Conservation (phyloP, 2,329 filamentous ascomycete species). For the Pseudofabraea citricarpa region DNA sequence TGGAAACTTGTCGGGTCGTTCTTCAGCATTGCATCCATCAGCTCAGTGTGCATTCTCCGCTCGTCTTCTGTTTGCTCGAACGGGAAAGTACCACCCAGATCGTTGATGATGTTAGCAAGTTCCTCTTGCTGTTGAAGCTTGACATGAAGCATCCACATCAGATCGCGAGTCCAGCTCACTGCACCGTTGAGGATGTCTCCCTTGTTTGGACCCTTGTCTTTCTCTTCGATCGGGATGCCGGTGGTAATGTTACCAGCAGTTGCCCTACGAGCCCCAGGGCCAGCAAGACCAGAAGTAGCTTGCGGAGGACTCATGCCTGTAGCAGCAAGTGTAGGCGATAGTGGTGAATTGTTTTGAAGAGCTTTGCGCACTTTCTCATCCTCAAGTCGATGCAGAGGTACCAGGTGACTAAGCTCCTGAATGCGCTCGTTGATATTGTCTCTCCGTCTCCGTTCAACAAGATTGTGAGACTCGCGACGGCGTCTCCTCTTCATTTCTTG, state of each 20-base stretch:
- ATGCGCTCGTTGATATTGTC: constrained; percentile 99
- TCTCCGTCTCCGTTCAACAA: constrained; percentile 87
- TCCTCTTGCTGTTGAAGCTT: constrained; percentile 89
- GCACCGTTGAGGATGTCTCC: constrained; percentile 96
- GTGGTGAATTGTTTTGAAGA: constrained; percentile 83
- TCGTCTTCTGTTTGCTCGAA: constrained; percentile 88
- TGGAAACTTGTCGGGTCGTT: constrained; percentile 69
- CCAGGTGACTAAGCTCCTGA: constrained; percentile 89
- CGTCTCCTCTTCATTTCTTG: constrained; percentile 93
- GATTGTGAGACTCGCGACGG: constrained; percentile 89
- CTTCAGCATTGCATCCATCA: constrained; percentile 80
- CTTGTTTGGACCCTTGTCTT: constrained; percentile 98
- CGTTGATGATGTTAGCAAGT: constrained; percentile 68
- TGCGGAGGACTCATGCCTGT: constrained; percentile 59
- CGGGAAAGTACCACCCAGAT: constrained; percentile 70
- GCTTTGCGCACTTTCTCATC: constrained; percentile 97
- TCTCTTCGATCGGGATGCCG: constrained; percentile 88
- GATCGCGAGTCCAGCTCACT: constrained; percentile 92
- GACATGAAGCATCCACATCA: constrained; percentile 94
- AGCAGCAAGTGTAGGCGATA: constrained; percentile 74
- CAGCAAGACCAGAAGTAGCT: constrained; percentile 83
- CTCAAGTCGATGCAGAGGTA: constrained; percentile 86
- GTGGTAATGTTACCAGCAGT: constrained; percentile 81
- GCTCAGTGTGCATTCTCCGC: constrained; percentile 89
- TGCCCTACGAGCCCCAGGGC: constrained; percentile 76